Conservation (phyloP, 345 rosid genomes). For the Populus tremula region DNA sequence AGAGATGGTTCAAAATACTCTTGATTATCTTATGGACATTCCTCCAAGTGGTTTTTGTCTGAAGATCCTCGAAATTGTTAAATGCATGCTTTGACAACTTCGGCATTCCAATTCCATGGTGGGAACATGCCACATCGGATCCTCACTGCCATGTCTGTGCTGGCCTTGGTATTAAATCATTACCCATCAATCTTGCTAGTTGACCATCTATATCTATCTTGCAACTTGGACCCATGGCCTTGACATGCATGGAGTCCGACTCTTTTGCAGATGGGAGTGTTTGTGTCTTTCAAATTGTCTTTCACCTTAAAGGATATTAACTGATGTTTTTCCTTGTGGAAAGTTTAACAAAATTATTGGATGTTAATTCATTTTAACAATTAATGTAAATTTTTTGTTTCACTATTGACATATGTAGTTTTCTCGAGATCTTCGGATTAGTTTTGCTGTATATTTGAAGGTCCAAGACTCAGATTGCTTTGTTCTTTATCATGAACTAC, state of each 20-base stretch:
- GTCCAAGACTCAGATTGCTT: neutral
- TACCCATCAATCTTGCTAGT: slow-evolving; percentile 17
- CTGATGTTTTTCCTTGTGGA: no score
- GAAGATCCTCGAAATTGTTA: slow-evolving; percentile 21
- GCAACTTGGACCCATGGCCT: slow-evolving; percentile 22
- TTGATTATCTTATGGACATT: slow-evolving; percentile 24
- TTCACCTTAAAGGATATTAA: no score
- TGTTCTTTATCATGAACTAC: neutral
- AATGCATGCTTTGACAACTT: slow-evolving; percentile 10
- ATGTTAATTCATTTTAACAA: no score
- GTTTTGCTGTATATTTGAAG: no score
- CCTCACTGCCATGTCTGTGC: slow-evolving; percentile 19
- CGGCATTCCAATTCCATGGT: slow-evolving; percentile 16
- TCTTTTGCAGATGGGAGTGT: neutral
- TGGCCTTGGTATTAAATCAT: slow-evolving; percentile 14
- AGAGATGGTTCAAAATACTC: slow-evolving; percentile 10
- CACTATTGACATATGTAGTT: no score
- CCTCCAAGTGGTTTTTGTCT: slow-evolving; percentile 11
- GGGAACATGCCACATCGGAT: slow-evolving; percentile 28
- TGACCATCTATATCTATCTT: slow-evolving; percentile 20
- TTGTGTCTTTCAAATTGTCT: no score
- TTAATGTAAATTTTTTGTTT: no score
- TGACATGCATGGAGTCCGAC: neutral
- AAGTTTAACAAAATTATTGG: no score
- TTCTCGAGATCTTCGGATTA: neutral